These are phyloP conservation scores for Blastobotrys elegans DNA, from an alignment of 1,139 yeast species.

Conservation along the genomic window DNA sequence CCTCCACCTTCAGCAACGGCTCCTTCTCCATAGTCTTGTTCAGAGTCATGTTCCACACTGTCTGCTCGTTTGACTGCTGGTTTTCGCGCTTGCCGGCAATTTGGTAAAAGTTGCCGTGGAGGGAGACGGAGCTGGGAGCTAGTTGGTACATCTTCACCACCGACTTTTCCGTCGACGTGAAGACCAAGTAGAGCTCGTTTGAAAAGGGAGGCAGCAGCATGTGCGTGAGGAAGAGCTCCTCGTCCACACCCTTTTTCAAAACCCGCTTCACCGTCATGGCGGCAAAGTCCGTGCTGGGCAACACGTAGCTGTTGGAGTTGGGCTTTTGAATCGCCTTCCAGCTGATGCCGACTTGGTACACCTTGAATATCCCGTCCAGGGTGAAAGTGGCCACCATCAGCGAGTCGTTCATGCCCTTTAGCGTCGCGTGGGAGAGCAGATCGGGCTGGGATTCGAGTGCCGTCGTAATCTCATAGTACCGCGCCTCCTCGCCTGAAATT, in stretches of 20 bases:
- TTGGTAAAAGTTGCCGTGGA: conserved; percentile 28
- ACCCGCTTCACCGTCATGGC: conserved; percentile 16
- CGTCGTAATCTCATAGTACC: conserved; percentile 30
- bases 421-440: conserved; percentile 44
- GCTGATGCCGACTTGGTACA: conserved; percentile 47
- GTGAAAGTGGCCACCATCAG: conserved; percentile 49
- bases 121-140: conserved; percentile 30
- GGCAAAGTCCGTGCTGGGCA: conserved; percentile 20
- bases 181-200: conserved; percentile 39
- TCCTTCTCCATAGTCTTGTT: conserved; percentile 9
- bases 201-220: conserved; percentile 27
- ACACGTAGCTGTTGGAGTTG: conserved; percentile 11
- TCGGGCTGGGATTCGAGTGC: conserved; percentile 22
- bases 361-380: conserved; percentile 39
- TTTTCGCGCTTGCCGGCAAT: conserved; percentile 22
- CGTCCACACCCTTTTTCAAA: conserved; percentile 15
- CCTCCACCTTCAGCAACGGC: conserved; percentile 20
- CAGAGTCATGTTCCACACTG: conserved; percentile 11
- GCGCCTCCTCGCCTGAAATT: conserved; percentile 22
- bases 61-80: conserved; percentile 6
- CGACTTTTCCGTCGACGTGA: conserved; percentile 22
- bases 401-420: conserved; percentile 52
- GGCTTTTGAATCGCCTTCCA: conserved; percentile 46
- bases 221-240: conserved; percentile 25
- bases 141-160: conserved; percentile 26